Evolutionary conservation across 768 basidiomycete species (phyloP).

Genomic region (Boletus rubroflammeus): DNA sequence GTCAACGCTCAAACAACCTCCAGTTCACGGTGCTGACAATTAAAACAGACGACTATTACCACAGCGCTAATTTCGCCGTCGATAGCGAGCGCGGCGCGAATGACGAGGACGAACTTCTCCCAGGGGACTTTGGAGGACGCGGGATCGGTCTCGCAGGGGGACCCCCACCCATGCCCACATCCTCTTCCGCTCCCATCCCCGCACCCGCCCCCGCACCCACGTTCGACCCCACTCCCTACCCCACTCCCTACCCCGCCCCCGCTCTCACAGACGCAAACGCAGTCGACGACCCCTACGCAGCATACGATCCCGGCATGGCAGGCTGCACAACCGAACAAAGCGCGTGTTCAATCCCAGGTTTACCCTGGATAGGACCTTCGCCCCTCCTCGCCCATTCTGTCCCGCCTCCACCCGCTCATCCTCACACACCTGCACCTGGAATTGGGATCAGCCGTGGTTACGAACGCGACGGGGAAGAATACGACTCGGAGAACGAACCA

Average conservation of each 20-base stretch:
- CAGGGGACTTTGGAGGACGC: conserved; percentile 5
- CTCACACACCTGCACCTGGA: too few species aligned
- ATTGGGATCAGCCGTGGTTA: conserved; percentile 11
- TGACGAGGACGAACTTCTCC: not conserved
- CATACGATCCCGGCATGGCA: conserved; percentile 24
- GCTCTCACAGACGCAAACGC: not conserved
- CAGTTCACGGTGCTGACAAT: too few species aligned
- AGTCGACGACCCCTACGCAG: conserved; percentile 13
- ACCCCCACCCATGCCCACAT: too few species aligned
- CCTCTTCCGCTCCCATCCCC: too few species aligned
- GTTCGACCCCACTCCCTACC: too few species aligned
- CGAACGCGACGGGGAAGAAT: conserved; percentile 22
- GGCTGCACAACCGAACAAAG: conserved; percentile 6
- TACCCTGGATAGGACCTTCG: not conserved
- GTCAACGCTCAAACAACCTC: not conserved
- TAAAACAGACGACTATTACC: conserved; percentile 7
- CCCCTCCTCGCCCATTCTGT: not conserved
- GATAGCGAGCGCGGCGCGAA: not conserved
- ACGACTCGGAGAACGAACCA: too few species aligned
- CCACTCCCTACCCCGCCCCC: too few species aligned
- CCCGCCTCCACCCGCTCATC: not conserved
- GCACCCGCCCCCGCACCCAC: too few species aligned
- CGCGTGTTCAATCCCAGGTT: conserved; percentile 11
- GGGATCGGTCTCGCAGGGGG: conserved; percentile 2
- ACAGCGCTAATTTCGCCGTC: not conserved